Evolutionary conservation across 1,284 basidiomycete species (phyloP), one percentile per base, ranked within the genome.

Genomic region (Irpex lacteus): DNA sequence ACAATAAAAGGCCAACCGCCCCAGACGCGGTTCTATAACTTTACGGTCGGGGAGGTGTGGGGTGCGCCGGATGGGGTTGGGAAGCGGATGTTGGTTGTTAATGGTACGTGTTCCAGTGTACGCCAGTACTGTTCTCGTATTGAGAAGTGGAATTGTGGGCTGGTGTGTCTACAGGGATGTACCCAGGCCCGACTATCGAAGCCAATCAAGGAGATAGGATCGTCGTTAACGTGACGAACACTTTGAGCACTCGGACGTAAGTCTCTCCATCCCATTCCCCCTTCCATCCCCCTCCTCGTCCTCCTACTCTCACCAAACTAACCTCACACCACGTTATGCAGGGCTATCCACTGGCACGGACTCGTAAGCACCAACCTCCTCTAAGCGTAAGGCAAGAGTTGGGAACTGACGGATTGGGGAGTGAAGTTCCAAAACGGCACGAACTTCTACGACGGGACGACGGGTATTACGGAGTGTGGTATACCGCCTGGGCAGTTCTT

Each of bases 391-490:
- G n/a, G n/a, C n/a, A n/a, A n/a, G n/a, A n/a, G n/a, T n/a, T n/a
- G n/a, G 4, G 50, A 53, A 21, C 57, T 44, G 32, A 59, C 34
- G 15, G n/a, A 26, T 55, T 49, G n/a, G 9, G 4, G 68, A 15
- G 44, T 7, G 67, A 0, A 76, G 69, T 68, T 70, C 59, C 76
- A 76, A 69, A 76, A 76, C 62, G 75, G 71, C 36, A 79, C 79
- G 3, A 77, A 77, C 60, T 81, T 74, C 70, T 80, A 80, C 63
- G 81, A 84, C 64, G 83, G 82, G 0, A 76, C 80, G 0, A 68
- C 73, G n/a, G 78, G 76, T 2, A 78, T 84, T 59, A 81, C 83
- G 1, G 77, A 85, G 71, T 86, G 85, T 66, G 80, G 80, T 0
- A 85, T 85, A 19, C 81, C 80, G 0, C 73, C 81, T 1, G 80